Conservation (phyloP, 2,329 filamentous ascomycete species). For the Acephala macrosclerotiorum region DNA sequence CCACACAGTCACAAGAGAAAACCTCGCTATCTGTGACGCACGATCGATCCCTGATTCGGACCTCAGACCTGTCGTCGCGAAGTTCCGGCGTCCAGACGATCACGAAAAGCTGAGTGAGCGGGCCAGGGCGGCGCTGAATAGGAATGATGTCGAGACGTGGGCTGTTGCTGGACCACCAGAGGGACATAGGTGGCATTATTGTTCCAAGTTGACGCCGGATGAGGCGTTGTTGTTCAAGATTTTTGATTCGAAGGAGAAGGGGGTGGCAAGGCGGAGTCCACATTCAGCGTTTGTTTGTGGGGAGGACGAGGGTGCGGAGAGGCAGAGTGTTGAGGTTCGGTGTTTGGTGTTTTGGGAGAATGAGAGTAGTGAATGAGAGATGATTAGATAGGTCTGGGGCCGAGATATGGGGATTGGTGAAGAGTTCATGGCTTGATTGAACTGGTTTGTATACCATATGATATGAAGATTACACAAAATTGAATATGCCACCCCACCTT, state of each 20-base stretch:
- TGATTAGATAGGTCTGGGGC: too few species aligned
- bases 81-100: background rate
- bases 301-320: background rate
- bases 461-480: too few species aligned
- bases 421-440: too few species aligned
- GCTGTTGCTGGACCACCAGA: too few species aligned
- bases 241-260: background rate
- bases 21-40: background rate
- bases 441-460: too few species aligned
- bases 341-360: background rate
- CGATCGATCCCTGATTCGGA: background rate
- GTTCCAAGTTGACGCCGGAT: background rate
- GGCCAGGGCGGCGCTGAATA: too few species aligned
- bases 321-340: background rate
- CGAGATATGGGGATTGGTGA: too few species aligned
- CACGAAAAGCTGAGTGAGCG: background rate
- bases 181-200: background rate
- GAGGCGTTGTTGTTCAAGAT: slow-evolving; percentile 1
- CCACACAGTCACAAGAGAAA: background rate
- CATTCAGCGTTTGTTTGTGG: background rate
- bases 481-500: too few species aligned
- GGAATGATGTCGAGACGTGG: too few species aligned
- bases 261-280: background rate
- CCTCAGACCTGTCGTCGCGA: background rate
- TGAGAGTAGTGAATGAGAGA: too few species aligned